Conservation (phyloP, 305 asterid genomes). For the Salvia sclarea region DNA sequence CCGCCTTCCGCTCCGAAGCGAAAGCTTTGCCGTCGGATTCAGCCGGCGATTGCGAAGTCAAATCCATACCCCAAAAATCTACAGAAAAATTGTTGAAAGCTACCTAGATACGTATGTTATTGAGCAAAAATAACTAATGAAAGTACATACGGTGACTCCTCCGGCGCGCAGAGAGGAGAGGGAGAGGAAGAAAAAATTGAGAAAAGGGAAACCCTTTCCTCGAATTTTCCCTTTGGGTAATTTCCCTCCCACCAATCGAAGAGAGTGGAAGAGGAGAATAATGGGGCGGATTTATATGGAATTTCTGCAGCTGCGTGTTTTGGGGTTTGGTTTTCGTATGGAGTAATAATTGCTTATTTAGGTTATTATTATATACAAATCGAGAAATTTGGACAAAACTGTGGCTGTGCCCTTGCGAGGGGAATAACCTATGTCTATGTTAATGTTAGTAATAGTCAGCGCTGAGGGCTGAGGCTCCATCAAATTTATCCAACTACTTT, state of each 20-base stretch:
- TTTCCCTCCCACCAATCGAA: constrained; percentile 44
- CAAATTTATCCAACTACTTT: too few species aligned
- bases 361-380: not conserved
- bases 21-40: constrained; percentile 33
- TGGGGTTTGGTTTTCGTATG: not conserved
- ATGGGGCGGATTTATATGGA: constrained; percentile 40
- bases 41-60: constrained; percentile 40
- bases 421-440: too few species aligned
- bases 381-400: not conserved
- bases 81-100: not conserved
- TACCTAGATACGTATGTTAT: constrained; percentile 7
- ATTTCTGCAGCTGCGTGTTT: constrained; percentile 23
- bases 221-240: constrained; percentile 35
- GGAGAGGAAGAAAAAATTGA: constrained; percentile 30
- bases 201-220: constrained; percentile 48
- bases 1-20: constrained; percentile 31
- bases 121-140: not conserved
- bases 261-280: constrained; percentile 32
- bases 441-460: too few species aligned
- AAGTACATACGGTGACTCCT: constrained; percentile 32
- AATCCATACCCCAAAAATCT: constrained; percentile 37
- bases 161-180: constrained; percentile 18
- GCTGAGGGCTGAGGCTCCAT: too few species aligned
- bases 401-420: not conserved
- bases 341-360: not conserved